Conservation (phyloP, 1,139 yeast genomes). For the Magnusiomyces magnusii region DNA sequence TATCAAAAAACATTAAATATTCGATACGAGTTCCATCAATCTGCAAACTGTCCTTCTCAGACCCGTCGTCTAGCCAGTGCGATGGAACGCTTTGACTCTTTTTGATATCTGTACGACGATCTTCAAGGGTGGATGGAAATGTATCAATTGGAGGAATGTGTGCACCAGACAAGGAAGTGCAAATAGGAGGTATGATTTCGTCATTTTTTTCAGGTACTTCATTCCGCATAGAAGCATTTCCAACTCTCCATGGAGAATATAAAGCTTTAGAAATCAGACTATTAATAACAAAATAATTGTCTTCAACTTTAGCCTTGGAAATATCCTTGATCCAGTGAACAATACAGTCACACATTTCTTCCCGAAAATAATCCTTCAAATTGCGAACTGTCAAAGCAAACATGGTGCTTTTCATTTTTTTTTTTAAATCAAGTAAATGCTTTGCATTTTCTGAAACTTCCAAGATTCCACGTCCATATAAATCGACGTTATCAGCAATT, state of each 20-base stretch:
- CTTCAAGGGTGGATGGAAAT: conserved; percentile 10
- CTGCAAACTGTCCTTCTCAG: conserved; percentile 7
- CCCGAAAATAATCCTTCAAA: conserved; percentile 64
- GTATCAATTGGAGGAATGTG: conserved; percentile 21
- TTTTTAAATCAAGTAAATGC: conserved; percentile 47
- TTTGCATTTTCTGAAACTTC: conserved; percentile 47
- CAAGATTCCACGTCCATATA: conserved; percentile 63
- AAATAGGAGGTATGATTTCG: conserved; percentile 12
- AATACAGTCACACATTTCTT: conserved; percentile 73
- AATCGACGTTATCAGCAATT: conserved; percentile 60
- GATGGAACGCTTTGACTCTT: conserved; percentile 42
- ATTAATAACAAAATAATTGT: conserved; percentile 43
- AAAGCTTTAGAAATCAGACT: conserved; percentile 51
- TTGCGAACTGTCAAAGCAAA: conserved; percentile 62
- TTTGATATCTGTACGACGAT: conserved; percentile 12
- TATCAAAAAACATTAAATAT: conserved; percentile 60
- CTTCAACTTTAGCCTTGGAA: conserved; percentile 48
- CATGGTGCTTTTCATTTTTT: conserved; percentile 51
- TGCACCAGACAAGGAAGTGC: conserved; percentile 28
- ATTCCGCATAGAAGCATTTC: conserved; percentile 16
- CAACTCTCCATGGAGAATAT: conserved; percentile 46
- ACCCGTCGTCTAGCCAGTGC: conserved; percentile 36
- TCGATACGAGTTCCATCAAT: conserved; percentile 50
- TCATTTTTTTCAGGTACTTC: conserved; percentile 2
- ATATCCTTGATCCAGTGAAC: conserved; percentile 57